Evolutionary conservation across 2,329 filamentous ascomycete genomes (phyloP), one percentile per base, ranked within the genome.

Genomic region (Talaromyces sp.): DNA sequence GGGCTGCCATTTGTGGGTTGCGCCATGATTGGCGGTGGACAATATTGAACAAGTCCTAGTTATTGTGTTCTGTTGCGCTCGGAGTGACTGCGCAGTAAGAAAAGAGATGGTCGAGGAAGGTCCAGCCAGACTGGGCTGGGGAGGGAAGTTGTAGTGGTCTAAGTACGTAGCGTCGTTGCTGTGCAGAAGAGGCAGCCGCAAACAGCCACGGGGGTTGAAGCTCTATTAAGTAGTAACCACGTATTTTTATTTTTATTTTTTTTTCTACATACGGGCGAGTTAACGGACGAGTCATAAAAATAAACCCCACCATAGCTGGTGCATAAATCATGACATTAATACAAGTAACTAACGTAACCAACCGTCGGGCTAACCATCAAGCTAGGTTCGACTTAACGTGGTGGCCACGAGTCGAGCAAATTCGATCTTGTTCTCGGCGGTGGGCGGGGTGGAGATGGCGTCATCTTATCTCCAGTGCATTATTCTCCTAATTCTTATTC

Each of bases 1-100:
- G 63, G 59, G 63, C 62, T 62, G 42, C 62, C 59, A 28, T 62
- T 63, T 53, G 53, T 66, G 44, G n/a, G 8, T 22, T 47, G 44
- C 59, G 69, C 66, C 73, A 75, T 53, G 33, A 8, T 8, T 74
- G 61, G 54, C 62, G 63, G 64, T 56, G 54, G n/a, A 13, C 28
- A n/a, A 42, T 8, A 5, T 33, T 13, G 36, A 15, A 9, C 32
- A 56, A 56, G 30, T 33, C 32, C 11, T 33, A 10, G 9, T 33
- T 33, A 13, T 33, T 33, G 8, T 33, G 8, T n/a, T 42, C 13
- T 5, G 9, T 9, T 19, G 17, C 39, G 39, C n/a, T 42, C 39
- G 4, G 39, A 19, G 39, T 19, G 6, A 2, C 17, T 44, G 9
- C 9, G 22, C 11, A 47, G 7, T 17, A 47, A 47, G 42, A 19